Evolutionary conservation across 108 stramenopile genomes (phyloP), one percentile per base, ranked within the genome.

Genomic region (Nannochloropsis salina): DNA sequence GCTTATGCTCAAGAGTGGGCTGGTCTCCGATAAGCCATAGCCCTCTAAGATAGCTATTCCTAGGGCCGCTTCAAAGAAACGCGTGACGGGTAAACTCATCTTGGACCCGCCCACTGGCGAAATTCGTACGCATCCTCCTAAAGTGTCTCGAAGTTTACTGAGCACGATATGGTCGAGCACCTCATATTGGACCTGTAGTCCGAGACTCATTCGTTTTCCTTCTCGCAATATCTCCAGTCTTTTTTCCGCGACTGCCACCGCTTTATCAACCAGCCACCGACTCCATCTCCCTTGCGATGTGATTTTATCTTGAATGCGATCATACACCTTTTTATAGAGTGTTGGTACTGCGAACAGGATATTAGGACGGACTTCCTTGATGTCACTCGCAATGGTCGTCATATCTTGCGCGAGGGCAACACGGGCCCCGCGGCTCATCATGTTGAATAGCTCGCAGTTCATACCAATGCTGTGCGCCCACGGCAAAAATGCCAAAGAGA

Each of bases 21-120:
- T 92, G 10, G 97, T 98, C 86, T 98, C 97, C 6, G 96, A 97
- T 51, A 98, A 87, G 20, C 97, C 97, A 84, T 96, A 96, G 5
- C 96, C 96, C 84, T 97, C 96, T 82, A 92, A 94, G 20, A 97
- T 90, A 15, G 94, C 92, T 82, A 98, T 95, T 10, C 95, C 96
- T 42, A 96, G 89, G 1, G 61, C 61, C 74, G 92, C 90, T 89
- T 97, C 97, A 94, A 97, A 95, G 83, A 98, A 98, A 42, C 92
- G 84, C 41, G 96, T 87, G 44, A 98, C 96, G 84, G 96, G 94
- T 80, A 87, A 84, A 2, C 94, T 93, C 82, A 94, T 95, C 1
- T 96, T 96, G 43, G 97, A 95, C 41, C 96, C 97, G 40, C 95
- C 97, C 82, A 91, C 87, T 12, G 45, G 80, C 41, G 44, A 80